Evolutionary conservation across 371 early-diverging fungal genomes (phyloP).

Genomic region (Mucor lusitanicus): DNA sequence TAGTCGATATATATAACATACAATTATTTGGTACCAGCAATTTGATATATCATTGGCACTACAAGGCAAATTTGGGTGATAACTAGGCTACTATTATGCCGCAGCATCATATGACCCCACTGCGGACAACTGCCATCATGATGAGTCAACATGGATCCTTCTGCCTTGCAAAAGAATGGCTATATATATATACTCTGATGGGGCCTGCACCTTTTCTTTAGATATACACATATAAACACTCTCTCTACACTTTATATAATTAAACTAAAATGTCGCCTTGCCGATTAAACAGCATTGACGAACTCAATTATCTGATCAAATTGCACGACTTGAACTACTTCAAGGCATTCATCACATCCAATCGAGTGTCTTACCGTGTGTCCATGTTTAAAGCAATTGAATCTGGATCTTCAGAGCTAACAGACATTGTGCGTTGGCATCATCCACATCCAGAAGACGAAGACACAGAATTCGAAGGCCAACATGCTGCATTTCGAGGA

Average conservation of each 20-base stretch:
- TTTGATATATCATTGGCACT: neutral
- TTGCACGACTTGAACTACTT: neutral
- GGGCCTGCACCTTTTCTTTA: neutral
- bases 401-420: neutral
- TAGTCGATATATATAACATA: neutral
- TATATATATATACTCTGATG: neutral
- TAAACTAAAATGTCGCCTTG: neutral
- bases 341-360: neutral
- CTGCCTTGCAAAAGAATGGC: neutral
- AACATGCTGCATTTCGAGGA: conserved; percentile 4
- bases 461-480: neutral
- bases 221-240: no score
- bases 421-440: neutral
- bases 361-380: neutral
- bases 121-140: neutral
- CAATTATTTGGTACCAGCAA: neutral
- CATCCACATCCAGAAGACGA: conserved; percentile 2
- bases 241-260: neutral
- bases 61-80: neutral
- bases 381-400: conserved; percentile 8
- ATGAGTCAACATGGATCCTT: neutral
- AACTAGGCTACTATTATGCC: neutral
- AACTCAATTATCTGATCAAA: neutral
- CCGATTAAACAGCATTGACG: neutral
- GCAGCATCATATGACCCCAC: neutral